Evolutionary conservation across 2,329 filamentous ascomycete species (phyloP).

Genomic region (Cercospora sp.): DNA sequence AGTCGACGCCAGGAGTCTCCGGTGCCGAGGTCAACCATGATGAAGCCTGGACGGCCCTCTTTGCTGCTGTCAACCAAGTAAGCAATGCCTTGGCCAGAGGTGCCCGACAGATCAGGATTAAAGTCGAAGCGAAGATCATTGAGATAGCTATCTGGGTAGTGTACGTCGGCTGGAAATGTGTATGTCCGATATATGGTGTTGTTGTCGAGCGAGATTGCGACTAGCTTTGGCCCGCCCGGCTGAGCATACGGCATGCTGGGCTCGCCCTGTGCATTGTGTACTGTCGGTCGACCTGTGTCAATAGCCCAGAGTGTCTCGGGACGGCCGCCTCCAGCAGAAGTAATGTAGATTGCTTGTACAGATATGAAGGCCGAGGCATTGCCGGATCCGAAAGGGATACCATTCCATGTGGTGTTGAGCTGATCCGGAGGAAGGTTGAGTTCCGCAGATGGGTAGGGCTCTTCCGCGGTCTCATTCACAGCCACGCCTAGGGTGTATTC

Average conservation of each 20-base stretch:
- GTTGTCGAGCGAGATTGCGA: conserved; percentile 47
- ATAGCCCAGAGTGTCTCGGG: conserved; percentile 51
- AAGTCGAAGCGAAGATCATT: conserved; percentile 53
- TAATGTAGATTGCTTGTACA: conserved; percentile 51
- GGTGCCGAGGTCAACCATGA: conserved; percentile 49
- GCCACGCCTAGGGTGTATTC: conserved; percentile 52
- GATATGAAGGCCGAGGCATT: conserved; percentile 46
- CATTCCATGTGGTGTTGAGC: conserved; percentile 45
- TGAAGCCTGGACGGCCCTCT: conserved; percentile 51
- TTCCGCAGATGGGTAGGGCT: conserved; percentile 47
- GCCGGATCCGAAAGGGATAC: conserved; percentile 49
- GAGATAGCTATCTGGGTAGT: conserved; percentile 51
- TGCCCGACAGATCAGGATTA: conserved; percentile 42
- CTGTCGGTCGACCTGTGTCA: conserved; percentile 49
- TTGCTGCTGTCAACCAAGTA: conserved; percentile 51
- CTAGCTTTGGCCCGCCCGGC: conserved; percentile 49
- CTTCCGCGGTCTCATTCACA: conserved; percentile 51
- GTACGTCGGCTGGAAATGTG: conserved; percentile 46
- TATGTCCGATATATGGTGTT: conserved; percentile 46
- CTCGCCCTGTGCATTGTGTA: conserved; percentile 41
- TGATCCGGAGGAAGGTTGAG: conserved; percentile 41
- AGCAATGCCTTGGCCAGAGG: conserved; percentile 46
- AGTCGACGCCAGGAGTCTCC: conserved; percentile 47
- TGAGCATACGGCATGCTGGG: conserved; percentile 48
- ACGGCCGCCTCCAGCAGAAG: conserved; percentile 39